These are phyloP conservation scores for Pythium brassicae DNA, from an alignment of 352 stramenopile species.

Conservation along the genomic window DNA sequence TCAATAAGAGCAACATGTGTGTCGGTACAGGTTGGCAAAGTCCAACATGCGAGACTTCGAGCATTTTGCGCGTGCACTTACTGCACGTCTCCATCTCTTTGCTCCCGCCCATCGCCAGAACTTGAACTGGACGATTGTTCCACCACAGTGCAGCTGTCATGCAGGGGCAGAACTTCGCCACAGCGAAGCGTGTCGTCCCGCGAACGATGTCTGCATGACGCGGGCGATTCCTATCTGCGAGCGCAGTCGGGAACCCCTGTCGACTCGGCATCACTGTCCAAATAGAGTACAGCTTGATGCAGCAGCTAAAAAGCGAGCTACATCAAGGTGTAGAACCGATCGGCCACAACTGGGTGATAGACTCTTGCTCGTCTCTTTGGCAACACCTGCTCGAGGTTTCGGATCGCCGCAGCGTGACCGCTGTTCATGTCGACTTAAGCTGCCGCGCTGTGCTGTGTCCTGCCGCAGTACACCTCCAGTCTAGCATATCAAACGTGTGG, in stretches of 20 bases:
- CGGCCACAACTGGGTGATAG: not conserved
- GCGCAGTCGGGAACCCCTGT: not conserved
- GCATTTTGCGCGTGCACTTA: not conserved
- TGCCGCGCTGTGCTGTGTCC: not conserved
- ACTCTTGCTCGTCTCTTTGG: too few relatives aligned
- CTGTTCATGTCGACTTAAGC: too few relatives aligned
- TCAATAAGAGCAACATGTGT: too few relatives aligned
- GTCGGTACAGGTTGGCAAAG: too few relatives aligned
- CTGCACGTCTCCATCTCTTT: not conserved
- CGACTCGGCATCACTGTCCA: not conserved
- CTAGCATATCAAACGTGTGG: not conserved
- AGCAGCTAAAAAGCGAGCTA: not conserved
- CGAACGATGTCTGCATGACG: too few relatives aligned
- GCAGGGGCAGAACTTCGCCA: not conserved
- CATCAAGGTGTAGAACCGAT: constrained; percentile 1
- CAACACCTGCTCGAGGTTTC: not conserved
- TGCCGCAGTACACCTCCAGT: not conserved
- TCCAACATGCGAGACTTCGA: not conserved
- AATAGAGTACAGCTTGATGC: not conserved
- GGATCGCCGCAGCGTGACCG: too few relatives aligned
- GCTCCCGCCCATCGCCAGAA: not conserved
- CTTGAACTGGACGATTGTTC: not conserved
- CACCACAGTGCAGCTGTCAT: not conserved
- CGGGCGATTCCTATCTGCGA: not conserved
- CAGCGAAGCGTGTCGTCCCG: not conserved